Evolutionary conservation across 2,329 filamentous ascomycete species (phyloP).

Genomic region (Colletotrichum sp.): DNA sequence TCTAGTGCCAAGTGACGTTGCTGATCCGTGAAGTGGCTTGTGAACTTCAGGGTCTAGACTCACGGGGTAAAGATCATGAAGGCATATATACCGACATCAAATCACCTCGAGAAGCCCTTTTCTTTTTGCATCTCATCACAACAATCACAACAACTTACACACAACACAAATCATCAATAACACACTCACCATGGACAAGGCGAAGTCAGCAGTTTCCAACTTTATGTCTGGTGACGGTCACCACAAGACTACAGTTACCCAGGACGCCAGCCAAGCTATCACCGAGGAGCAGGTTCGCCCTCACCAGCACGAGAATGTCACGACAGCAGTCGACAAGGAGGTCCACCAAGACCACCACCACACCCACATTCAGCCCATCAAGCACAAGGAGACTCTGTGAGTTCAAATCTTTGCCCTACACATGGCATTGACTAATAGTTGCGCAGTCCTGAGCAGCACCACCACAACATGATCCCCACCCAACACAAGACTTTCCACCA

Average conservation of each 20-base stretch:
- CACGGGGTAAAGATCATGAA: neutral
- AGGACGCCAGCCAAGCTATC: conserved; percentile 65
- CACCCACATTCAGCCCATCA: conserved; percentile 70
- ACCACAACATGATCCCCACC: conserved; percentile 61
- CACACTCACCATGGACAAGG: conserved; percentile 61
- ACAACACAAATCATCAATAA: neutral
- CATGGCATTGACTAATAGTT: neutral
- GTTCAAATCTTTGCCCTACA: conserved; percentile 27
- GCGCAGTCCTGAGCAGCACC: conserved; percentile 63
- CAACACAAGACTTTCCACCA: conserved; percentile 68
- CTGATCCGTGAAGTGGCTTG: neutral
- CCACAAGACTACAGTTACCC: conserved; percentile 73
- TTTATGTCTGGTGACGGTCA: conserved; percentile 68
- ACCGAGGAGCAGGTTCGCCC: conserved; percentile 65
- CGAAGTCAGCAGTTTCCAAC: conserved; percentile 64
- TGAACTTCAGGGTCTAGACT: neutral
- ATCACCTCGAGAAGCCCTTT: neutral
- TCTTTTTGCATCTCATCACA: neutral
- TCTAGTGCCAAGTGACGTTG: neutral
- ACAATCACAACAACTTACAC: fast-evolving
- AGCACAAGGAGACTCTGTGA: conserved; percentile 43
- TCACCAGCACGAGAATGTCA: conserved; percentile 65
- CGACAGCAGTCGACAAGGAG: conserved; percentile 69
- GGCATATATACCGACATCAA: neutral
- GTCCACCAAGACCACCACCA: conserved; percentile 77